Base-by-base conservation (phyloP, 1,284 basidiomycete species). In the Taiwanofungus camphoratus region DNA sequence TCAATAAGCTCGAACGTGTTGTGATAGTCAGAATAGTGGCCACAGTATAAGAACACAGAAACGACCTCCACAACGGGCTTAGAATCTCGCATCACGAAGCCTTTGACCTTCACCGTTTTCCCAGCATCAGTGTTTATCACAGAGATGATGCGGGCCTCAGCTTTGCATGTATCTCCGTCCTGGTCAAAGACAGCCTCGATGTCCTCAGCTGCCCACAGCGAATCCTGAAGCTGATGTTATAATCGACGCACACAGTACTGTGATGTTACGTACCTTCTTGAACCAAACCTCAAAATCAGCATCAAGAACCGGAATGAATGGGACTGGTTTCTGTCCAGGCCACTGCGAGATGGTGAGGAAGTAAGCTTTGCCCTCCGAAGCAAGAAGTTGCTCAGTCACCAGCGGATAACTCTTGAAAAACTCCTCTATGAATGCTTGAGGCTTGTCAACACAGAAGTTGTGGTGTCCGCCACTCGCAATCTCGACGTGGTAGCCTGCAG, bases 151-250 rank as follows among this genome's bases (percentile, higher is more conserved):
- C 76, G 78, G 35, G 94, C 94, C 56, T 92, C 87, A 13, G 93
- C 87, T 42, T 83, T 85, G 74, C 94, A 97, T 29, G 87, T 75
- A 55, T 99, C 94, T 16, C 92, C 94, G 37, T 97, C 94, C 68
- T 94, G 92, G 66, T 97, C 96, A 56, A 98, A 94, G 31, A 99
- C 92, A 12, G 93, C 95, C 52, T 99, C 95, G 55, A 99, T 92
- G 62, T 99, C 95, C 66, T 99, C 96, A 5, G 93, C 87, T 35
- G 92, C 90, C 95, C 95, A 98, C 5, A 98, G 80, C 13, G 94
- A 97, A 65, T 97, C 94, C 89, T 92, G 62, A 42, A 45, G 39
- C 29, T 38, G 33, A 6, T 3, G 39, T 65, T 19, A 64, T n/a
- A n/a, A n/a, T n/a, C n/a, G n/a, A n/a, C n/a, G n/a, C n/a, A n/a